Conservation (phyloP, 2,329 filamentous ascomycete species). For the Pyricularia grisea region DNA sequence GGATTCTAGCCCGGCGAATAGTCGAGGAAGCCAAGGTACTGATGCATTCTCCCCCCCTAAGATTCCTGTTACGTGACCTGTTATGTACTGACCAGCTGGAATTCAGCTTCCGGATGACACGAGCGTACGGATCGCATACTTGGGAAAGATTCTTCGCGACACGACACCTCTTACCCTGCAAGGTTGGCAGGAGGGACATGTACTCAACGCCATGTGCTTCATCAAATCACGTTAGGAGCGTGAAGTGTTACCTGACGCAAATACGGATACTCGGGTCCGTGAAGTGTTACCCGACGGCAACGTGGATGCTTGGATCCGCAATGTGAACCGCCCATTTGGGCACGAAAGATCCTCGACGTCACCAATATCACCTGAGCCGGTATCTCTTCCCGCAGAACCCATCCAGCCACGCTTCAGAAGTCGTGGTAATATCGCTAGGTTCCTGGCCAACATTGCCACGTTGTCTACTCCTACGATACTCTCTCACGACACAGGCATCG, state of each 20-base stretch:
- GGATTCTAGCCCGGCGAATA: conserved; percentile 52
- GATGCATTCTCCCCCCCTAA: background rate
- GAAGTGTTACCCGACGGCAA: no score
- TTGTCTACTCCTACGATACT: background rate
- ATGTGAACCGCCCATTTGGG: background rate
- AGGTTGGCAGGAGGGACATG: conserved; percentile 65
- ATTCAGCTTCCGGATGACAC: conserved; percentile 46
- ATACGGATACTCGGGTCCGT: background rate
- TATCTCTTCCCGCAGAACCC: background rate
- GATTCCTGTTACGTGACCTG: background rate
- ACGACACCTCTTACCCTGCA: conserved; percentile 54
- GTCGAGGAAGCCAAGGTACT: conserved; percentile 54
- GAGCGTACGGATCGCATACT: conserved; percentile 64
- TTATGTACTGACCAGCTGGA: background rate
- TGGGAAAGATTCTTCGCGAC: conserved; percentile 72
- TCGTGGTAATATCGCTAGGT: background rate
- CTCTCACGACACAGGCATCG: background rate
- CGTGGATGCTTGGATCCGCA: no score
- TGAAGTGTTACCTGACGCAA: background rate
- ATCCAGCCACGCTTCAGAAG: background rate
- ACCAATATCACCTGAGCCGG: background rate
- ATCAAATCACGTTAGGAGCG: background rate
- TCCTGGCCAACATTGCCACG: background rate
- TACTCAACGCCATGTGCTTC: conserved; percentile 70
- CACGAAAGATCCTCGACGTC: background rate